Base-by-base conservation (phyloP, 202 grass and related monocot genomes). In the Setaria italica region DNA sequence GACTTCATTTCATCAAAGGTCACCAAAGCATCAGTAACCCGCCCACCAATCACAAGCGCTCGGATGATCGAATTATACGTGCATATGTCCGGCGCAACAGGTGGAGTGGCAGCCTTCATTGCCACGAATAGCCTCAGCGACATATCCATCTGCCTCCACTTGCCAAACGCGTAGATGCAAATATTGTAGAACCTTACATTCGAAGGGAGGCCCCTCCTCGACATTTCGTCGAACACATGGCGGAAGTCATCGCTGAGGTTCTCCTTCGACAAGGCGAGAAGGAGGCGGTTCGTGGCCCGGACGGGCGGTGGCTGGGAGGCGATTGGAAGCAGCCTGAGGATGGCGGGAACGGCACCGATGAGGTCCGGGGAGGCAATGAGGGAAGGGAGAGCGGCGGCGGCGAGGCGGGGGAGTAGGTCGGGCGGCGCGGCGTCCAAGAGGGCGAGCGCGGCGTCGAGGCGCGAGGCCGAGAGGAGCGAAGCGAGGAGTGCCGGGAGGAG, bases 91-190 rank as follows among this genome's bases (percentile, higher is more conserved):
- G 95, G 95, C 9, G 8, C 11, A 8, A 92, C 82, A 21, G 77
- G 89, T 14, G 85, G 91, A 37, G 78, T 84, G 9, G 86, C 70
- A 3, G 80, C 47, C 70, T 92, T 95, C 95, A 95, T 92, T 12
- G 92, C 80, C 17, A 55, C 62, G 47, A 98, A 98, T 9, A 98
- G 92, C 29, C 67, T 78, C 2, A 98, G 72, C 1, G 92, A 86
- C 69, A 90, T 85, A 48, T 77, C 83, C 57, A 98, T 69, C 77
- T 81, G 74, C 69, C 89, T 89, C 86, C 91, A 98, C 56, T 88
- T 85, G 37, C 91, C 89, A 57, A 95, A 98, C 30, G 95, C 92
- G 49, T 98, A 86, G 87, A 98, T 95, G 71, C 91, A 95, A 21
- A 98, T 85, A 70, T 98, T 98, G 73, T 92, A 98, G 75, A 87